Evolutionary conservation across 768 basidiomycete genomes (phyloP).

Genomic region (Cystobasidiopsis lactophilus): DNA sequence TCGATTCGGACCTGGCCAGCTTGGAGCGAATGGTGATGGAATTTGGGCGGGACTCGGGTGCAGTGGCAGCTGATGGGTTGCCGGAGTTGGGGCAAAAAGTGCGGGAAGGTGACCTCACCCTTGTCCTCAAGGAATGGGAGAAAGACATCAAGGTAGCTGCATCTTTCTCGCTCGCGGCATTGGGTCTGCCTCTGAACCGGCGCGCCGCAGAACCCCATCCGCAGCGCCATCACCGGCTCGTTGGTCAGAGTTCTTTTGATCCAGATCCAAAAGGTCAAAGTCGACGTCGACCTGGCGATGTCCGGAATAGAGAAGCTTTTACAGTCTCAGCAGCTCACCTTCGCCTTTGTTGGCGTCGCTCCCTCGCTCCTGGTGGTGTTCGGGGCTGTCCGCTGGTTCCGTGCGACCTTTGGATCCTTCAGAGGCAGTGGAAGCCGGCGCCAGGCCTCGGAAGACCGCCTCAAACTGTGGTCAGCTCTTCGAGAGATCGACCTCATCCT

Average conservation of each 20-base stretch:
- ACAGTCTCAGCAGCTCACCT: slow-evolving; percentile 37
- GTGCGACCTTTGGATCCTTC: slow-evolving; percentile 33
- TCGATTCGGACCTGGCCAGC: slow-evolving; percentile 65
- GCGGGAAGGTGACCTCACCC: slow-evolving; percentile 57
- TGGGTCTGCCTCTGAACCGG: background rate
- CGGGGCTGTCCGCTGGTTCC: slow-evolving; percentile 35
- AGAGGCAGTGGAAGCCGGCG: slow-evolving; percentile 31
- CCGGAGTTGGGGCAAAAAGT: slow-evolving; percentile 42
- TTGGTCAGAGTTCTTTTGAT: slow-evolving; percentile 67
- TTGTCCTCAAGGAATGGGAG: slow-evolving; percentile 71
- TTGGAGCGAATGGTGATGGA: slow-evolving; percentile 79
- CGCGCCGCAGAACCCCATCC: slow-evolving; percentile 54
- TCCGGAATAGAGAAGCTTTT: slow-evolving; percentile 59
- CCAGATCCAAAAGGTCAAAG: slow-evolving; percentile 90
- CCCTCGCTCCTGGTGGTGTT: slow-evolving; percentile 68
- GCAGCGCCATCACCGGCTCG: slow-evolving; percentile 55
- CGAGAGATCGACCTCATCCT: slow-evolving; percentile 51
- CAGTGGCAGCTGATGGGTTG: slow-evolving; percentile 43
- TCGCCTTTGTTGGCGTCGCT: slow-evolving; percentile 89
- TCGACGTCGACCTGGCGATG: slow-evolving; percentile 75
- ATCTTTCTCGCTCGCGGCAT: background rate
- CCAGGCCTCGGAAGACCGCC: no score
- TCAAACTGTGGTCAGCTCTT: background rate
- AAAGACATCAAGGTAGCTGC: slow-evolving; percentile 49
- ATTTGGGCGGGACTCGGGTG: slow-evolving; percentile 57